These are phyloP conservation scores for Pelargonium nanum DNA, from an alignment of 345 rosid genomes.

Conservation along the genomic window DNA sequence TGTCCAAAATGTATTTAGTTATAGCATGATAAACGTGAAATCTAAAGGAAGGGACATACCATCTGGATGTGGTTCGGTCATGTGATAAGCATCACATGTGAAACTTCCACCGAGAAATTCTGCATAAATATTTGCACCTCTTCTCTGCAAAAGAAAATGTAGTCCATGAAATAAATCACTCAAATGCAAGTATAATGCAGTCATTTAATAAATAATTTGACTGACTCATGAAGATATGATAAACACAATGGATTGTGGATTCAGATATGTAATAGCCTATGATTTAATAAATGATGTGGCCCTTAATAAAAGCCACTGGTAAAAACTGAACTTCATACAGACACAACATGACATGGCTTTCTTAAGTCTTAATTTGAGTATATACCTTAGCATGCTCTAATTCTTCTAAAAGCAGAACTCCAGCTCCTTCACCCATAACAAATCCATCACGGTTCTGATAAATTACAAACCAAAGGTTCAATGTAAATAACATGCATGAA, in stretches of 20 bases:
- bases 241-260: background rate
- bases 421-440: slow-evolving; percentile 60
- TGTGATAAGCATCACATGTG: slow-evolving; percentile 42
- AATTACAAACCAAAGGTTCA: slow-evolving; percentile 9
- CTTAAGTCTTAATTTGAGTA: background rate
- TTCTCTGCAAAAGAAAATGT: slow-evolving; percentile 21
- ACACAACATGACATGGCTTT: background rate
- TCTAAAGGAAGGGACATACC: slow-evolving; percentile 15
- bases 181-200: background rate
- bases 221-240: background rate
- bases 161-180: background rate
- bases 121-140: slow-evolving; percentile 47
- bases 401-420: slow-evolving; percentile 52
- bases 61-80: slow-evolving; percentile 44
- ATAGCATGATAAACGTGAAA: background rate
- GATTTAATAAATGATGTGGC: too few species aligned
- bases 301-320: background rate
- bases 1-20: background rate
- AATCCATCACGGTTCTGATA: slow-evolving; percentile 47
- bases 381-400: slow-evolving; percentile 49
- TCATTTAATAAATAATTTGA: background rate
- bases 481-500: background rate
- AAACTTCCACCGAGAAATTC: slow-evolving; percentile 56
- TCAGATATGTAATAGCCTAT: too few species aligned
- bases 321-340: background rate